Evolutionary conservation across 1,139 yeast species (phyloP), one percentile per base, ranked within the genome.

Genomic region (Nakaseomyces glabratus): DNA sequence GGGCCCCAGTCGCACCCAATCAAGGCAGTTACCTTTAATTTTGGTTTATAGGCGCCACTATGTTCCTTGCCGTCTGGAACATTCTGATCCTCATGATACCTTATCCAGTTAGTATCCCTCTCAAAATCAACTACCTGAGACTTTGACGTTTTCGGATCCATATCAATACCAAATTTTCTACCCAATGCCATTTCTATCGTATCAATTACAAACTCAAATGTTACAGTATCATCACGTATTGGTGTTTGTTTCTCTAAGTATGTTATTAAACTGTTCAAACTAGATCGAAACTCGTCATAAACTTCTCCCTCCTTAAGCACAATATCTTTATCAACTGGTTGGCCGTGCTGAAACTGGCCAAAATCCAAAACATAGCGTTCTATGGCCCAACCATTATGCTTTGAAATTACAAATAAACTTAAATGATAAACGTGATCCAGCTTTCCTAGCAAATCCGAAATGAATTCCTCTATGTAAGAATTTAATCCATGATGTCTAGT

Each of bases 1-100:
- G 58, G 51, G 0, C 53, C 54, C 9, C 48, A 38, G 35, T 52
- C 57, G 34, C 57, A 55, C n/a, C 59, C 59, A 8, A 48, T 45
- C 17, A 55, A 26, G 3, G 60, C 40, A 2, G 45, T 37, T 47
- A 54, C 42, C 35, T 51, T 51, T 7, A 54, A 43, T 19, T 44
- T 45, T 0, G 53, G 49, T 15, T 40, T 33, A 21, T 31, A 24
- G 8, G 30, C 31, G 18, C 37, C 37, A 16, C 33, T 19, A n/a
- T 36, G 29, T 13, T 16, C 29, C 12, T 28, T 28, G 14, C 32
- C 29, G 11, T 35, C 35, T 3, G 43, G 43, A 16, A 44, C 38
- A 19, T 46, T 45, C 22, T 44, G 49, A 35, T 49, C 48, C 14
- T 46, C 48, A n/a, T 45, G 40, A 31, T 42, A 44, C 29, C 47